Base-by-base conservation (phyloP, 805 yeast genomes). In the Candida suzukii region DNA sequence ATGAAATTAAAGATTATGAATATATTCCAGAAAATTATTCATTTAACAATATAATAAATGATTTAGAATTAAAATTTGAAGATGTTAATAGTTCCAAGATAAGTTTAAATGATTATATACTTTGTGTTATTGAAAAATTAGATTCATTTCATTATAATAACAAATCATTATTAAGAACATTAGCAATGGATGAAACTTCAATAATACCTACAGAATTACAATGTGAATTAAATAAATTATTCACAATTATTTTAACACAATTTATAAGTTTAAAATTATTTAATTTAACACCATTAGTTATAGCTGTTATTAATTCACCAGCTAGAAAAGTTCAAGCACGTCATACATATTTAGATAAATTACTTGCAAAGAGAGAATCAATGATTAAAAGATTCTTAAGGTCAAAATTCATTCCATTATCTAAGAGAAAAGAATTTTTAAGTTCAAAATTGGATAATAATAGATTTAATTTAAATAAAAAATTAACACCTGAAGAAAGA, bases 171-270 rank as follows among this genome's bases (percentile, higher is more conserved):
- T 21, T 33, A 3, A 20, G 18, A 14, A 18, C 20, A 13, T 12
- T 33, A 21, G 25, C 35, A 12, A 21, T 21, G 17, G n/a, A 18
- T 4, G 21, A 31, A 19, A 9, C 18, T 11, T 9, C 7, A 12
- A 10, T 18, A 31, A 18, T 31, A 9, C 22, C 21, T 8, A 9
- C 9, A 3, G 26, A 33, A 19, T 40, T 40, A 31, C 28, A 41
- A 14, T 21, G 14, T 3, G 35, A 45, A n/a, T 21, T 41, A 2
- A 40, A 43, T 37, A 37, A 32, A 12, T 37, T 48, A 8, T 48
- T 45, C 41, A 41, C 37, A 28, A 19, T 38, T 9, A 33, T 51
- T 2, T 54, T 47, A 31, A 31, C 40, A 7, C 57, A 54, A 32
- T 38, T 51, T 11, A 47, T 47, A 42, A 42, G 40, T 14, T 40